Percentiles rank a stretch among this genome's conserved stretches.
phyloP scores from a whole-genome alignment of 1,139 yeast species.

The Candida sojae region DNA sequence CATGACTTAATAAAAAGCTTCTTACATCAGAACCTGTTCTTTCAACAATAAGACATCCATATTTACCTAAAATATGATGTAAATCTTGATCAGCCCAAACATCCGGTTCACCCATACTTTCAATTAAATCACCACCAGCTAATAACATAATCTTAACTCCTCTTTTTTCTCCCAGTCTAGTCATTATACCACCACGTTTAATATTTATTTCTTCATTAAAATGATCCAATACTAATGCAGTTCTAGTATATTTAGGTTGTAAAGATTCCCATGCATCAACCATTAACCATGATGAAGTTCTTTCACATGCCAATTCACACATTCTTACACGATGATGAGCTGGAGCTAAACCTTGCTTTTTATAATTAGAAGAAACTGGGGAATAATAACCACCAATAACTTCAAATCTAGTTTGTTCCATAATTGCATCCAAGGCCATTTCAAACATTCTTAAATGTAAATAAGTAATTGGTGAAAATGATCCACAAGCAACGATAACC shows the following conservation, averaged over 20 bases:
- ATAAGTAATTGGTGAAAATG: constrained; percentile 94
- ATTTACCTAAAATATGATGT: constrained; percentile 91
- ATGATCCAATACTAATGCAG: constrained; percentile 94
- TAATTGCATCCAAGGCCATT: constrained; percentile 94
- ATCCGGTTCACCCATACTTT: constrained; percentile 99
- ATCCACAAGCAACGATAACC: constrained; percentile 96
- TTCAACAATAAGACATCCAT: constrained; percentile 95
- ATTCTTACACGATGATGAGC: constrained; percentile 89
- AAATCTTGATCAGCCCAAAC: constrained; percentile 98
- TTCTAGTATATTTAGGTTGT: constrained; percentile 87
- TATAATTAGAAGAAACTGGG: constrained; percentile 95
- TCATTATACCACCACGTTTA: constrained; percentile 81
- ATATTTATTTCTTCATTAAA: constrained; percentile 94
- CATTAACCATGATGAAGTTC: constrained; percentile 97
- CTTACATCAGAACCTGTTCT: constrained; percentile 96
- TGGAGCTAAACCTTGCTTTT: constrained; percentile 89
- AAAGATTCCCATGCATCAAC: constrained; percentile 99
- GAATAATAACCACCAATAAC: constrained; percentile 96
- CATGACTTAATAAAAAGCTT: constrained; percentile 86
- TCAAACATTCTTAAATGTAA: constrained; percentile 96
- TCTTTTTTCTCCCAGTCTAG: constrained; percentile 69
- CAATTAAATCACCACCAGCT: constrained; percentile 97
- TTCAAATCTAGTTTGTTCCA: constrained; percentile 90
- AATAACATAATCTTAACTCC: constrained; percentile 94
- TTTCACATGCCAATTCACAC: constrained; percentile 98